Conservation (phyloP, 805 yeast species). For the Phaffomyces opuntiae region DNA sequence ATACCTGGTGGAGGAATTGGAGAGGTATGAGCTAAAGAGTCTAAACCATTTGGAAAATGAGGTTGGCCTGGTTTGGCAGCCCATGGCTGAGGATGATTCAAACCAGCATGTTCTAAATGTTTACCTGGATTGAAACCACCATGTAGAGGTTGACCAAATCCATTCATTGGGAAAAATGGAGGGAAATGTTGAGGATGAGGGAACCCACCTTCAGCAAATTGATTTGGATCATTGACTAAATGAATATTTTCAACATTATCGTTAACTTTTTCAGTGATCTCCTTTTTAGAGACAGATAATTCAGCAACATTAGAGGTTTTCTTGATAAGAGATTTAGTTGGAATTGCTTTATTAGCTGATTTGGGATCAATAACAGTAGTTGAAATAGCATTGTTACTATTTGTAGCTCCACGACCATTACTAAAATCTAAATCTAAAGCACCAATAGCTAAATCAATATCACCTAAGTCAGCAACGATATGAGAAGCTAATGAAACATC, state of each 20-base stretch:
- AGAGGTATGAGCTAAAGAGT: conserved; percentile 15
- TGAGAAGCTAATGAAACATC: conserved; percentile 5
- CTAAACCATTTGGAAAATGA: conserved; percentile 14
- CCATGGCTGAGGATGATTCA: conserved; percentile 16
- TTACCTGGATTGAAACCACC: conserved; percentile 16
- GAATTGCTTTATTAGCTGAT: conserved; percentile 27
- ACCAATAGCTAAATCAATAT: conserved; percentile 21
- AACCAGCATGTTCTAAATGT: conserved; percentile 3
- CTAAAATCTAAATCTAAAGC: conserved; percentile 22
- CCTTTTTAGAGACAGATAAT: neutral
- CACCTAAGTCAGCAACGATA: conserved; percentile 17
- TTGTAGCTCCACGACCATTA: neutral
- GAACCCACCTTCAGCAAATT: conserved; percentile 6
- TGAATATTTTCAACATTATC: neutral
- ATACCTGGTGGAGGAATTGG: conserved; percentile 22
- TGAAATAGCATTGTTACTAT: conserved; percentile 2
- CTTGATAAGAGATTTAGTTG: conserved; percentile 3
- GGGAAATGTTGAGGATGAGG: conserved; percentile 20
- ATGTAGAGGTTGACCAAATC: conserved; percentile 23
- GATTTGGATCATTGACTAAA: conserved; percentile 14
- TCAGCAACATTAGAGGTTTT: neutral
- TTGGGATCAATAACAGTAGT: conserved; percentile 9
- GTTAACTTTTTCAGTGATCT: neutral
- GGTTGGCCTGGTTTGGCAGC: conserved; percentile 17
- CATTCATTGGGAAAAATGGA: conserved; percentile 23